These are phyloP conservation scores for Colletotrichum eremochloae DNA, from an alignment of 2,329 filamentous ascomycete species.

Conservation along the genomic window DNA sequence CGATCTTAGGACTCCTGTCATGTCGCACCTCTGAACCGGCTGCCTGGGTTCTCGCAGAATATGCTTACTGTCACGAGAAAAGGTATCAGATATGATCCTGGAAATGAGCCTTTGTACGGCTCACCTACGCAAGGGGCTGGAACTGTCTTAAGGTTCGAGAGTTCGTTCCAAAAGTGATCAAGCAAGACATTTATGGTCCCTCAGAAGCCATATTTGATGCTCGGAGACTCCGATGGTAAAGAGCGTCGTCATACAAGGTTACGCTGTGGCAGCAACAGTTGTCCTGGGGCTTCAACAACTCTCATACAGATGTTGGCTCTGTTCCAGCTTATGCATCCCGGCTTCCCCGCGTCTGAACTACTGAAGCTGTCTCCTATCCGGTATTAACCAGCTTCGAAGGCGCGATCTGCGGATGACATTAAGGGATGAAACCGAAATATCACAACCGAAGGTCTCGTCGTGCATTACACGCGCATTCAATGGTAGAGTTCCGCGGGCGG, in stretches of 20 bases:
- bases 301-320: neutral
- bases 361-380: neutral
- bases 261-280: conserved; percentile 22
- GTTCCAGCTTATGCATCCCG: neutral
- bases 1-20: conserved; percentile 15
- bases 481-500: neutral
- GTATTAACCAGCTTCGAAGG: neutral
- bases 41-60: neutral
- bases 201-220: conserved; percentile 21
- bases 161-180: neutral
- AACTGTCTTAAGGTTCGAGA: neutral
- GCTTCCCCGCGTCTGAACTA: conserved; percentile 4
- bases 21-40: conserved; percentile 7
- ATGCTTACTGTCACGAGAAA: neutral
- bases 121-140: neutral
- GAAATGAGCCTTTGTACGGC: neutral
- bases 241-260: conserved; percentile 6
- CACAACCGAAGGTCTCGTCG: neutral
- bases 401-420: neutral
- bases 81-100: neutral
- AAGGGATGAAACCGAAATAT: neutral
- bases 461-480: neutral
- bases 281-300: neutral
- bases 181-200: conserved; percentile 11
- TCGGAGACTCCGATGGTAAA: conserved; percentile 16